Evolutionary conservation across 2,329 filamentous ascomycete species (phyloP).

Genomic region (Cladosporium sp.): DNA sequence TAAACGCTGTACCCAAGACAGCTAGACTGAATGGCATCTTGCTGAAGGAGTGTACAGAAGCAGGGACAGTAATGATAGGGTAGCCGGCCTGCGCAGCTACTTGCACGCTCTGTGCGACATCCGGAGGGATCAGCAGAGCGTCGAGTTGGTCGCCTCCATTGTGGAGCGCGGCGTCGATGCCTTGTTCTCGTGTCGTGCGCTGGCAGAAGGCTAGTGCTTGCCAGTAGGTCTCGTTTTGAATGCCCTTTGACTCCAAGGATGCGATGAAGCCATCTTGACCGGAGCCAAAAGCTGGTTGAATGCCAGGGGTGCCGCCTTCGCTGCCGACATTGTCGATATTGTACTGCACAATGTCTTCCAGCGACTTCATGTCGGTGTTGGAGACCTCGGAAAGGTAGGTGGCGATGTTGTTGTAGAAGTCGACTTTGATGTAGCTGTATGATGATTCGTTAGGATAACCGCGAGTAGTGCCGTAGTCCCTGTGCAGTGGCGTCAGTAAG

Average conservation of each 20-base stretch:
- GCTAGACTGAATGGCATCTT: conserved; percentile 49
- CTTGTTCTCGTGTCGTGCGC: conserved; percentile 60
- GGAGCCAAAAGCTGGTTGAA: conserved; percentile 64
- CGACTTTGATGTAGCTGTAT: conserved; percentile 70
- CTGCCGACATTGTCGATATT: conserved; percentile 60
- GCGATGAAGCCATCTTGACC: conserved; percentile 72
- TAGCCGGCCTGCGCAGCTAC: conserved; percentile 76
- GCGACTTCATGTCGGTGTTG: conserved; percentile 59
- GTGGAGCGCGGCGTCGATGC: conserved; percentile 67
- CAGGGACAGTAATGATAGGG: conserved; percentile 69
- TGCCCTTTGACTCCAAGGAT: conserved; percentile 60
- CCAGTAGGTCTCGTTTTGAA: conserved; percentile 65
- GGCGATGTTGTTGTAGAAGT: conserved; percentile 68
- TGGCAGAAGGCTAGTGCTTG: conserved; percentile 65
- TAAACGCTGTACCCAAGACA: conserved; percentile 38
- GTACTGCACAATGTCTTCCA: conserved; percentile 67
- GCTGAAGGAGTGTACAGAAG: conserved; percentile 51
- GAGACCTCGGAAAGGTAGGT: conserved; percentile 62
- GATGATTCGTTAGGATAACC: conserved; percentile 71
- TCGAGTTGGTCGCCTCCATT: conserved; percentile 50
- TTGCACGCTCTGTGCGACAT: conserved; percentile 67
- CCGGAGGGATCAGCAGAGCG: conserved; percentile 67
- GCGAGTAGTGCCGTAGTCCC: conserved; percentile 61
- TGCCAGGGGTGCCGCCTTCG: conserved; percentile 63
- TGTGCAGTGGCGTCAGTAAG: conserved; percentile 1